phyloP scores from a whole-genome alignment of 2,329 filamentous ascomycete genomes.

The Dactylellina cionopaga region DNA sequence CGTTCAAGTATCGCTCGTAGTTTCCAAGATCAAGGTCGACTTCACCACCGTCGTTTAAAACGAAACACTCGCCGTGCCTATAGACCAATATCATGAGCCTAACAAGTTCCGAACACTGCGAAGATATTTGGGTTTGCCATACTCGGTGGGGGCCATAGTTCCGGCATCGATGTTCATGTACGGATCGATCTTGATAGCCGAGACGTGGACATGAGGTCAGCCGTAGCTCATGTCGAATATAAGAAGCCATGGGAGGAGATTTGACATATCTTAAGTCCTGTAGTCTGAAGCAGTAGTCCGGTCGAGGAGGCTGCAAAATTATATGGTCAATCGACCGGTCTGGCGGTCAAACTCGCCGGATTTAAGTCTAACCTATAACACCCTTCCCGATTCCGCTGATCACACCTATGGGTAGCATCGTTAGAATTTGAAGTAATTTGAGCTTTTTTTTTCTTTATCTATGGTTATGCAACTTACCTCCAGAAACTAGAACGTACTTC shows the following conservation, averaged over 20 bases:
- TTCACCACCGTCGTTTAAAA: constrained; percentile 83
- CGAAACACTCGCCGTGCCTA: constrained; percentile 88
- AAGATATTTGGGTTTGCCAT: constrained; percentile 14
- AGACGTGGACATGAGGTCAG: constrained; percentile 64
- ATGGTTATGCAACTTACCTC: constrained; percentile 68
- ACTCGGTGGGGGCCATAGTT: constrained; percentile 75
- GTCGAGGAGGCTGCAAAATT: constrained; percentile 71
- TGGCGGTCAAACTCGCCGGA: neutral
- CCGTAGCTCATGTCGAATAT: constrained; percentile 55
- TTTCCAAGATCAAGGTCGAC: constrained; percentile 79
- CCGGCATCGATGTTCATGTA: constrained; percentile 82
- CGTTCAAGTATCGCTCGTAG: constrained; percentile 82
- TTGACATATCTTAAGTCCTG: constrained; percentile 77
- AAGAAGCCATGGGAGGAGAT: constrained; percentile 19
- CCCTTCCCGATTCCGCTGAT: constrained; percentile 72
- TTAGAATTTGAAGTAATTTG: constrained; percentile 51
- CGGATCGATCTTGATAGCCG: constrained; percentile 76
- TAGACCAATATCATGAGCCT: constrained; percentile 30
- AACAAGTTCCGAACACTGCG: too few relatives aligned
- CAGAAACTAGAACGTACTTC: constrained; percentile 84
- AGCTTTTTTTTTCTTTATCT: constrained; percentile 3
- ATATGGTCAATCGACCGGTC: constrained; percentile 54
- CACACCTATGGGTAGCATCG: constrained; percentile 61
- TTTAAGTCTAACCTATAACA: constrained; percentile 69
- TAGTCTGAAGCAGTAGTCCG: constrained; percentile 80